phyloP scores from a whole-genome alignment of 148 eudicot genomes.

The Rhododendron vialii region DNA sequence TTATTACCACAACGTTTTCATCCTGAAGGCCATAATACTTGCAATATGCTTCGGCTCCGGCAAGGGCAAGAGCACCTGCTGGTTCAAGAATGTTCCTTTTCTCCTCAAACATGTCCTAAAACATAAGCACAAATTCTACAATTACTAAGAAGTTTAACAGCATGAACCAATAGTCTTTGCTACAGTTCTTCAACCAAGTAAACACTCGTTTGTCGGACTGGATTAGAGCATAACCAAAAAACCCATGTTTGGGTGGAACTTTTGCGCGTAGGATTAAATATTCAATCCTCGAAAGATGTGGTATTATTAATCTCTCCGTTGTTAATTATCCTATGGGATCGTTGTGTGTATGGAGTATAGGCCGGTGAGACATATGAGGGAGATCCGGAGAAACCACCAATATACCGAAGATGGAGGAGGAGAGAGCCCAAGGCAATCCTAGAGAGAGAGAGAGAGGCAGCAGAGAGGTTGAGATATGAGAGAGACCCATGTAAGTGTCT shows the following conservation, averaged over 20 bases:
- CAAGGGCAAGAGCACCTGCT: slow-evolving; percentile 97
- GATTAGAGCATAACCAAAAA: background rate
- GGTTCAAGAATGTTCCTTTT: slow-evolving; percentile 96
- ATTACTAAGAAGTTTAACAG: background rate
- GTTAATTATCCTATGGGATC: background rate
- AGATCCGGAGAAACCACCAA: too few species aligned
- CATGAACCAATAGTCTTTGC: background rate
- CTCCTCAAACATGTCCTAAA: slow-evolving; percentile 97
- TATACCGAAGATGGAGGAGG: too few species aligned
- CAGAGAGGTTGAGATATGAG: too few species aligned
- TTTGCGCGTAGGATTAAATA: background rate
- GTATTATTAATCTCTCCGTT: background rate
- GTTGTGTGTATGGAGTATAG: too few species aligned
- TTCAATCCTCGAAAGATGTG: background rate
- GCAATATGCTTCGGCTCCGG: slow-evolving; percentile 99
- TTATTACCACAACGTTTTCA: slow-evolving; percentile 73
- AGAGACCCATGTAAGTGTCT: too few species aligned
- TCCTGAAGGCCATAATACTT: slow-evolving; percentile 75
- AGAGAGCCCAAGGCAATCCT: too few species aligned
- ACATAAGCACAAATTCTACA: slow-evolving; percentile 1
- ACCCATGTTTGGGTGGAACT: background rate
- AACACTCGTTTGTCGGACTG: background rate
- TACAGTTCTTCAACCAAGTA: background rate
- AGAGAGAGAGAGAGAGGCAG: too few species aligned
- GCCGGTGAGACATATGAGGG: too few species aligned